Conservation (phyloP, 306 rosid species). For the Sphenostylis stenocarpa region DNA sequence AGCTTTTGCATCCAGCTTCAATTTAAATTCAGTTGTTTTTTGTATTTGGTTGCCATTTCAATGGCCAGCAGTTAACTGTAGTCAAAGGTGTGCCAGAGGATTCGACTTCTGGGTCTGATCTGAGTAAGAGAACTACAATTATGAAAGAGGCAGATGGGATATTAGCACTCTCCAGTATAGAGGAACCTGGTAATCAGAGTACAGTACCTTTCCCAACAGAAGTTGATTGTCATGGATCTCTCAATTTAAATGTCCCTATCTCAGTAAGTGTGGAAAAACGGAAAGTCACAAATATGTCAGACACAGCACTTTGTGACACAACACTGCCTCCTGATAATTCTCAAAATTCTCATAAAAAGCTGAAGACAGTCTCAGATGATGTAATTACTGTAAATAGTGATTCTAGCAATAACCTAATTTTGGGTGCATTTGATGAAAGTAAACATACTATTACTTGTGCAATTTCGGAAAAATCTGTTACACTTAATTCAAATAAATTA, state of each 20-base stretch:
- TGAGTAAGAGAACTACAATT: constrained; percentile 33
- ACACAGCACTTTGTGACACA: constrained; percentile 36
- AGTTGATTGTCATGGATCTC: constrained; percentile 38
- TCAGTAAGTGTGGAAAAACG: constrained; percentile 54
- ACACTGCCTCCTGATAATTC: constrained; percentile 45
- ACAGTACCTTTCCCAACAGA: constrained; percentile 30
- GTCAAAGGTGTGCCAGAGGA: constrained; percentile 39
- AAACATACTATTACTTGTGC: constrained; percentile 29
- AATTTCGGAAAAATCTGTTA: constrained; percentile 36
- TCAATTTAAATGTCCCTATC: constrained; percentile 48
- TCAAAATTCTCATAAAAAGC: constrained; percentile 57
- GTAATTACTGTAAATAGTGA: constrained; percentile 43
- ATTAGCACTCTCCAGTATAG: constrained; percentile 47
- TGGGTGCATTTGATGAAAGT: constrained; percentile 38
- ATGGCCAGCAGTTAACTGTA: constrained; percentile 51
- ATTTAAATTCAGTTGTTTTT: constrained; percentile 13
- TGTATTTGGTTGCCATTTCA: constrained; percentile 30
- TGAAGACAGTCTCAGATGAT: constrained; percentile 59
- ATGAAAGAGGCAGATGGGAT: constrained; percentile 41
- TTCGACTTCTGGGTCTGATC: constrained; percentile 37
- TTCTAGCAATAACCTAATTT: constrained; percentile 36
- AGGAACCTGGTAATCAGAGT: constrained; percentile 42
- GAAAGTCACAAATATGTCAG: constrained; percentile 44
- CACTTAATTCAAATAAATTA: constrained; percentile 43
- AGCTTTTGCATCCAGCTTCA: constrained; percentile 14